Evolutionary conservation across 1,284 basidiomycete genomes (phyloP), one percentile per base, ranked within the genome.

Genomic region (Ceratobasidium sp.): DNA sequence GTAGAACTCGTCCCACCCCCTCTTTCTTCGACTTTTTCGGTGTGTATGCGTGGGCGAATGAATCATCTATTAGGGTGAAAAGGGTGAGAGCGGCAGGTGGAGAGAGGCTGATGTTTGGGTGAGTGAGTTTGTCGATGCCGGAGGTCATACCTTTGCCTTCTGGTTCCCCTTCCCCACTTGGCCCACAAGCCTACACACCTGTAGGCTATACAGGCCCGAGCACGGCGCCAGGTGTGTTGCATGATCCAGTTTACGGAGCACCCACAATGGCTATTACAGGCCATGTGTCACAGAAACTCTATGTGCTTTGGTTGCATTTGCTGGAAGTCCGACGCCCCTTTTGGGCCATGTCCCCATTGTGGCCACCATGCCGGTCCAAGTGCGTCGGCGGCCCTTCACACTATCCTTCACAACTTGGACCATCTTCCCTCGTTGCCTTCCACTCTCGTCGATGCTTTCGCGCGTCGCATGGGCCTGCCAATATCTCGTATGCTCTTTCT

Each of bases 21-120:
- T 97, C 95, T 14, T 98, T 98, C 88, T 98, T 98, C 91, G 95
- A 95, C 88, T 98, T 98, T 85, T 98, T 98, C 88, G 85, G 37
- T 39, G 34, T 63, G 41, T 63, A 46, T 43, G 41, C 43, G 61
- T 48, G 61, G 22, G 3, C 16, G n/a, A 63, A 63, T 46, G 13
- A 46, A 63, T n/a, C n/a, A n/a, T 63, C 31, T 63, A 48, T 63
- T 48, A 37, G 29, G 34, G 56, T 59, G 56, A 59, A 56, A 2
- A 8, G 24, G 14, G 22, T 29, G 16, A 16, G 54, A 29, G 29
- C 29, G 13, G 34, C 1, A 6, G n/a, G 34, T 58, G 16, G n/a
- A n/a, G 29, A 31, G 9, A 16, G 8, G 24, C n/a, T 34, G n/a
- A 2, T 16, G 8, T 7, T 24, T 53, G 22, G 49, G 49, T 53